Evolutionary conservation across 139 green algal species (phyloP).

Genomic region (Dunaliella primolecta): DNA sequence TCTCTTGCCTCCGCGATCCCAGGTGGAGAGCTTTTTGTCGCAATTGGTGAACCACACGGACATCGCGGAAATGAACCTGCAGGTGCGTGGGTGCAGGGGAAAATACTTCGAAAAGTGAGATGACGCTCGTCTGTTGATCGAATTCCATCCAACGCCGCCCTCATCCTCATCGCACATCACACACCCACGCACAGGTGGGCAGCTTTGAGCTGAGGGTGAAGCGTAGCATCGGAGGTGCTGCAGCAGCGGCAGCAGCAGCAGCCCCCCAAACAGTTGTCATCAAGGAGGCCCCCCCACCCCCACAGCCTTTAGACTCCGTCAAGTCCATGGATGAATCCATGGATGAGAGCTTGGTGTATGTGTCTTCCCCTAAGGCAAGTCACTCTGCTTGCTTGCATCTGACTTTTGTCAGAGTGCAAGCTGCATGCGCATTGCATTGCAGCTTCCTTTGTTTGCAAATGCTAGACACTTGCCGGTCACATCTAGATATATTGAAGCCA

Average conservation of each 20-base stretch:
- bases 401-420: no score
- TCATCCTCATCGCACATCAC: not conserved
- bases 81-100: conserved; percentile 41
- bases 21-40: conserved; percentile 73
- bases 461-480: no score
- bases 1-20: conserved; percentile 4
- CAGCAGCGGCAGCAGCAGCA: conserved; percentile 17
- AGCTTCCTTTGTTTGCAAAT: no score
- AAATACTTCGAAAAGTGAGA: not conserved
- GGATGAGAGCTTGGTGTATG: conserved; percentile 70
- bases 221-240: conserved; percentile 43
- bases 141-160: not conserved
- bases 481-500: no score
- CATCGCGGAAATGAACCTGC: conserved; percentile 79
- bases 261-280: conserved; percentile 8
- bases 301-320: not conserved
- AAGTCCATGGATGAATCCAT: conserved; percentile 53
- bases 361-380: conserved; percentile 69
- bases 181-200: conserved; percentile 55
- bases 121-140: not conserved
- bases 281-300: not conserved
- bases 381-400: no score
- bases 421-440: no score
- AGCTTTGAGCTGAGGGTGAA: conserved; percentile 70
- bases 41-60: conserved; percentile 79